Conservation (phyloP, 345 rosid genomes). For the Reutealis trisperma region DNA sequence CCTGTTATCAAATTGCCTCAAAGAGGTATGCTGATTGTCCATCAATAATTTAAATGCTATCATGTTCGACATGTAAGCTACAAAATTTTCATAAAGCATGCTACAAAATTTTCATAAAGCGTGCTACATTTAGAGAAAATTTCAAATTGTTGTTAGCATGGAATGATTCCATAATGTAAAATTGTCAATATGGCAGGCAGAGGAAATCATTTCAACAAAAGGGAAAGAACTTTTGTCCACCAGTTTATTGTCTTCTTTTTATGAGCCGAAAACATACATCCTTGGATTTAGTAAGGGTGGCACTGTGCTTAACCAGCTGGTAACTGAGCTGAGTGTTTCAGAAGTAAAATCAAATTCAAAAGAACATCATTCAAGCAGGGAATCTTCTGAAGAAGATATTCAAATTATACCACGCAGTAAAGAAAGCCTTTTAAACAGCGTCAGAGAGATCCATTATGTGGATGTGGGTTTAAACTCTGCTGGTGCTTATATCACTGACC, state of each 20-base stretch:
- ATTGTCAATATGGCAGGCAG: conserved; percentile 37
- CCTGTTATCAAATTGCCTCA: conserved; percentile 57
- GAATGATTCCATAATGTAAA: neutral
- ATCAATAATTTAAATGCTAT: neutral
- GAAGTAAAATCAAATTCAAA: conserved; percentile 24
- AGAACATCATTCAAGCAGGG: conserved; percentile 18
- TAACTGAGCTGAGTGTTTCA: conserved; percentile 55
- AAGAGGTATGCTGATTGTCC: conserved; percentile 42
- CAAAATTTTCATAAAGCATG: too few relatives aligned
- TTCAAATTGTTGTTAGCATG: too few relatives aligned
- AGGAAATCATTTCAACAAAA: conserved; percentile 34
- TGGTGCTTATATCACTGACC: conserved; percentile 73
- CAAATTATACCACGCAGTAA: conserved; percentile 49
- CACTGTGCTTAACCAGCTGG: conserved; percentile 77
- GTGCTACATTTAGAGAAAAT: too few relatives aligned
- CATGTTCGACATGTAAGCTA: neutral
- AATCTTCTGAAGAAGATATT: conserved; percentile 28
- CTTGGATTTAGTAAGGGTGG: conserved; percentile 96
- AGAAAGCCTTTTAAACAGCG: conserved; percentile 58
- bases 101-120: too few relatives aligned
- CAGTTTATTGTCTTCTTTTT: conserved; percentile 12
- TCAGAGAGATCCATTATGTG: conserved; percentile 66
- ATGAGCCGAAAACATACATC: conserved; percentile 49
- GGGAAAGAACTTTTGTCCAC: conserved; percentile 18
- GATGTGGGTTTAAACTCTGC: conserved; percentile 79